phyloP scores from a whole-genome alignment of 139 green algal genomes.

The Chlamydomonas sp. region DNA sequence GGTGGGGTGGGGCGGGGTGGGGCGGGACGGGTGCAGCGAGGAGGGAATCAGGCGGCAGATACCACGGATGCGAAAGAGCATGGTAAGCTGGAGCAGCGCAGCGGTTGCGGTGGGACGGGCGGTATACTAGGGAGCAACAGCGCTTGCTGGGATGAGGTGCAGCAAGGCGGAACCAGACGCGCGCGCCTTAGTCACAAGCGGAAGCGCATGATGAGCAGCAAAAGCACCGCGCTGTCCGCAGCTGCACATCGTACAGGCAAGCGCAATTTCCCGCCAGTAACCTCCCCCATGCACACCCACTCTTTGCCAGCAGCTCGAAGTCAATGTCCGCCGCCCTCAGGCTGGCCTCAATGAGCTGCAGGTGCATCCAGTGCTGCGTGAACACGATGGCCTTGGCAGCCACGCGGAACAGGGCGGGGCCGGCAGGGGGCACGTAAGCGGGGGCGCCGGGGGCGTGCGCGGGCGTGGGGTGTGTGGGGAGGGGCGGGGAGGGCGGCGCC shows the following conservation, averaged over 20 bases:
- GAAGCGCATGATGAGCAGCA: too few species aligned
- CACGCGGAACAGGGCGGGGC: background rate
- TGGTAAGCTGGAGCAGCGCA: too few species aligned
- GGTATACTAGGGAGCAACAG: background rate
- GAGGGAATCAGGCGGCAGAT: background rate
- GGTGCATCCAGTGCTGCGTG: constrained; percentile 84
- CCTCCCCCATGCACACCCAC: background rate
- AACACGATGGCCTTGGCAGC: constrained; percentile 89
- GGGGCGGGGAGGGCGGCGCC: background rate
- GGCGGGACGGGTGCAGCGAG: too few species aligned
- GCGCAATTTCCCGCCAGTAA: background rate
- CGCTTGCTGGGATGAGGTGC: background rate
- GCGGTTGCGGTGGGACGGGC: background rate
- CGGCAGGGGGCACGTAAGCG: background rate
- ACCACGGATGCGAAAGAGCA: background rate
- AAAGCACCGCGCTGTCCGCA: background rate
- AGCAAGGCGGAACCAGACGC: too few species aligned
- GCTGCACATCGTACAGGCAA: background rate
- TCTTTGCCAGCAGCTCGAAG: background rate
- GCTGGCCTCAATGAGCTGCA: constrained; percentile 66
- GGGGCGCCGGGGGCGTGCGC: background rate
- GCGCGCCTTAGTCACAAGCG: too few species aligned
- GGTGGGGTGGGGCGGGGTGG: too few species aligned
- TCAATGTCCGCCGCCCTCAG: background rate
- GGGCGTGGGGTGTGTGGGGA: too few species aligned